Conservation (phyloP, 1,284 basidiomycete genomes). For the Cryptococcus sp. region DNA sequence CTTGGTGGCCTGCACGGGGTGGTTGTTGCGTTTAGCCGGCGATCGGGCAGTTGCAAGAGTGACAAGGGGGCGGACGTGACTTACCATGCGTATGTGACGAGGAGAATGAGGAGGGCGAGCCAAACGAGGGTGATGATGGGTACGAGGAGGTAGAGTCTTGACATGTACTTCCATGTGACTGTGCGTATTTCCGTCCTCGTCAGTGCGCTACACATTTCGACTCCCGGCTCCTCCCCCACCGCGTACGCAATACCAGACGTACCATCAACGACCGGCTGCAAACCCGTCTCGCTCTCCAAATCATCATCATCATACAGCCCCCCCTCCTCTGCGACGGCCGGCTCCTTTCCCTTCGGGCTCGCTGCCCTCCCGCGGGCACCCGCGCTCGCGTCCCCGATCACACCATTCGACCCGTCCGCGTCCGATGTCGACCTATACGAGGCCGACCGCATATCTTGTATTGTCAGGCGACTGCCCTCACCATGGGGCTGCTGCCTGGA, state of each 20-base stretch:
- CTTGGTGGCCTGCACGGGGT: constrained; percentile 43
- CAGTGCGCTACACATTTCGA: not conserved
- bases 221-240: no score
- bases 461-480: not conserved
- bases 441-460: not conserved
- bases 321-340: constrained; percentile 1
- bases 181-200: not conserved
- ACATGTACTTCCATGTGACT: constrained; percentile 47
- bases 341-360: constrained; percentile 9
- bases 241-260: no score
- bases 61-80: constrained; percentile 5
- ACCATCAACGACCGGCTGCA: constrained; percentile 16
- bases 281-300: constrained; percentile 10
- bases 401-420: not conserved
- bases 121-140: constrained; percentile 40
- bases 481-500: not conserved
- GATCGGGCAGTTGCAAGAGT: not conserved
- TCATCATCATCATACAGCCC: constrained; percentile 8
- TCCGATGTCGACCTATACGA: constrained; percentile 7
- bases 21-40: not conserved
- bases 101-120: constrained; percentile 32
- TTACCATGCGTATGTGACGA: constrained; percentile 47
- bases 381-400: no score
- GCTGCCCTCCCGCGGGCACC: no score
- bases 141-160: constrained; percentile 41